Percentiles rank a stretch among this genome's conserved stretches.
phyloP scores from a whole-genome alignment of 2,329 filamentous ascomycete genomes.

The Cladobotryum protrusum region DNA sequence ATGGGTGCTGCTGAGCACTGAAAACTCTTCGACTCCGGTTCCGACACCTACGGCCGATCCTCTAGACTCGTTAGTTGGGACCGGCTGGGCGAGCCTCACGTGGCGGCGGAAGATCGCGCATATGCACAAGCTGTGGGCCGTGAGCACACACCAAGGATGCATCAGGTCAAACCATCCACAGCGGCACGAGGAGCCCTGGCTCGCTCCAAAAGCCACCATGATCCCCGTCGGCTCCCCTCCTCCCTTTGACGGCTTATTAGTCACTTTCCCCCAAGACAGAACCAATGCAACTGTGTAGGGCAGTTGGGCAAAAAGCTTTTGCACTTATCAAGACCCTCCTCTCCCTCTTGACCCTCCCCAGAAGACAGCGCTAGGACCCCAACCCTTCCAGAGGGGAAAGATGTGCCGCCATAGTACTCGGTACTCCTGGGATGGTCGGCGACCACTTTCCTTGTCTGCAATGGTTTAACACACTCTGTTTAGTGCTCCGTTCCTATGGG shows the following conservation, averaged over 20 bases:
- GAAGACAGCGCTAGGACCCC: neutral
- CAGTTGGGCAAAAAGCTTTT: neutral
- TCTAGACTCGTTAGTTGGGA: conserved; percentile 7
- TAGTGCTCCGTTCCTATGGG: neutral
- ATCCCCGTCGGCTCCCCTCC: conserved; percentile 13
- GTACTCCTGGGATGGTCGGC: neutral
- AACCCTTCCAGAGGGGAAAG: neutral
- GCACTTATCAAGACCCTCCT: neutral
- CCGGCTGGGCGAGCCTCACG: conserved; percentile 21
- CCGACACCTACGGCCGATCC: conserved; percentile 11
- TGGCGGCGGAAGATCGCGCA: conserved; percentile 31
- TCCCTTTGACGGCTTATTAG: neutral
- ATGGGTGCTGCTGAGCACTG: neutral
- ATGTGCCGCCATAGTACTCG: neutral
- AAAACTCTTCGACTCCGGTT: conserved; percentile 5
- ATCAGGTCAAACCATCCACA: conserved; percentile 11
- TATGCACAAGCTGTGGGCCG: conserved; percentile 13
- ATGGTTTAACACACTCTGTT: neutral
- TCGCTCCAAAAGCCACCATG: conserved; percentile 19
- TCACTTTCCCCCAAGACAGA: neutral
- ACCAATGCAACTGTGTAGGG: neutral
- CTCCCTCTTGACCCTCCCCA: neutral
- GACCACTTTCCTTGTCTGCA: neutral
- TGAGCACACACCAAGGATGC: neutral
- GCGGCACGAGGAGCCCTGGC: conserved; percentile 27